Percentiles rank a stretch among this genome's conserved stretches.
phyloP scores from a whole-genome alignment of 139 green algal species.

The Micromonas pusilla region DNA sequence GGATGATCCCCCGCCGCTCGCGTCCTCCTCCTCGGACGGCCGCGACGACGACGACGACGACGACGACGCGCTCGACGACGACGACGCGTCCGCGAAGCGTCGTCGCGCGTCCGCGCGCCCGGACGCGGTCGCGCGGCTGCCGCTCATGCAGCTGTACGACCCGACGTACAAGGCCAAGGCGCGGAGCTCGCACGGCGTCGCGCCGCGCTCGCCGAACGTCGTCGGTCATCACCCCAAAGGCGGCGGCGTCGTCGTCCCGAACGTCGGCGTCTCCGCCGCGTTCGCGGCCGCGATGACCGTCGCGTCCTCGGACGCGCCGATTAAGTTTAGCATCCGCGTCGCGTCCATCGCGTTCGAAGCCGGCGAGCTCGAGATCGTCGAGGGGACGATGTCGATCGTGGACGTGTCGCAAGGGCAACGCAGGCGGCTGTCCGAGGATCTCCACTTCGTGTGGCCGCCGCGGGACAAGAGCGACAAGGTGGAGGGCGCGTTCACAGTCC shows the following conservation, averaged over 20 bases:
- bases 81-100: background rate
- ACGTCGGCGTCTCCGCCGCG: background rate
- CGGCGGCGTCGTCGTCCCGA: background rate
- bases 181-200: too few species aligned
- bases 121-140: background rate
- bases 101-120: background rate
- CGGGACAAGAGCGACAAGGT: background rate
- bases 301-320: background rate
- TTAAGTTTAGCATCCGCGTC: background rate
- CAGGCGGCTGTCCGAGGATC: background rate
- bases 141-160: background rate
- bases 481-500: slow-evolving; percentile 5
- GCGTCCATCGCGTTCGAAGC: background rate
- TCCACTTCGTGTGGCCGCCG: background rate
- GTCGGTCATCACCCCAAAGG: background rate
- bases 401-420: background rate
- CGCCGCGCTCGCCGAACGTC: too few species aligned
- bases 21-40: background rate
- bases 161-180: background rate
- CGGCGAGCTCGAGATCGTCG: background rate
- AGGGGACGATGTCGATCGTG: background rate
- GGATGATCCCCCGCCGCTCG: background rate
- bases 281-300: background rate
- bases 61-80: background rate
- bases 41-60: background rate